Evolutionary conservation across 352 stramenopile species (phyloP).

Genomic region (Albugo candida): DNA sequence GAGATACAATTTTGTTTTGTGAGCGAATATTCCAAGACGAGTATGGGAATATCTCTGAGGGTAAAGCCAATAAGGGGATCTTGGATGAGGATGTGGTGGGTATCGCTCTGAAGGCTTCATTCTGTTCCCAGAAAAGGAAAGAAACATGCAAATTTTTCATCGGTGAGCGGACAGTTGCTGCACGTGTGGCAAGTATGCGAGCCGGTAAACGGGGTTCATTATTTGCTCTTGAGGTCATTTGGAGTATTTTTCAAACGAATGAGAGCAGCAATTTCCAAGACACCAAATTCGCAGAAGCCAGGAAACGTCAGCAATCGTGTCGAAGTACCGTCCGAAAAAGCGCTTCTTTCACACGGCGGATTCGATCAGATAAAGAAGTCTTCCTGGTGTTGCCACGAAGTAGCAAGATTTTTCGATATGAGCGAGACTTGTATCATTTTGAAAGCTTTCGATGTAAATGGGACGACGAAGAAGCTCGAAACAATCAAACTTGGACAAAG

Average conservation of each 20-base stretch:
- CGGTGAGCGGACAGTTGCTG: constrained; percentile 55
- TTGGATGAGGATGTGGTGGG: constrained; percentile 1
- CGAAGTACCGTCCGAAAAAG: not conserved
- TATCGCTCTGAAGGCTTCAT: not conserved
- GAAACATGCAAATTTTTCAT: constrained; percentile 12
- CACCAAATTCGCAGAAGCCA: not conserved
- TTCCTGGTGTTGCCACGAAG: constrained; percentile 22
- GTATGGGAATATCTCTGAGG: constrained; percentile 5
- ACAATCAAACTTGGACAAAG: constrained; percentile 22
- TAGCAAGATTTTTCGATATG: constrained; percentile 42
- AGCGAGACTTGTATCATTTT: constrained; percentile 46
- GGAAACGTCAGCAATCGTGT: not conserved
- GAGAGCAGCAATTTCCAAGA: constrained; percentile 10
- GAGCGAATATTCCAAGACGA: constrained; percentile 56
- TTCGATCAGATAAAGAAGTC: not conserved
- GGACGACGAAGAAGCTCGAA: constrained; percentile 43
- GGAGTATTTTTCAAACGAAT: constrained; percentile 63
- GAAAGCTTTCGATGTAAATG: constrained; percentile 55
- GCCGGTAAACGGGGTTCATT: constrained; percentile 4
- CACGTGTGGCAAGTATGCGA: constrained; percentile 24
- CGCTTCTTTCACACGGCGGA: not conserved
- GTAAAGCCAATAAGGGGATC: constrained; percentile 1
- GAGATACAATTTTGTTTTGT: constrained; percentile 83
- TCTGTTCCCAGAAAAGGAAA: not conserved
- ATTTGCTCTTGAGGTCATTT: constrained; percentile 44